Evolutionary conservation across 768 basidiomycete species (phyloP).

Genomic region (Phlebiopsis flavidoalba): DNA sequence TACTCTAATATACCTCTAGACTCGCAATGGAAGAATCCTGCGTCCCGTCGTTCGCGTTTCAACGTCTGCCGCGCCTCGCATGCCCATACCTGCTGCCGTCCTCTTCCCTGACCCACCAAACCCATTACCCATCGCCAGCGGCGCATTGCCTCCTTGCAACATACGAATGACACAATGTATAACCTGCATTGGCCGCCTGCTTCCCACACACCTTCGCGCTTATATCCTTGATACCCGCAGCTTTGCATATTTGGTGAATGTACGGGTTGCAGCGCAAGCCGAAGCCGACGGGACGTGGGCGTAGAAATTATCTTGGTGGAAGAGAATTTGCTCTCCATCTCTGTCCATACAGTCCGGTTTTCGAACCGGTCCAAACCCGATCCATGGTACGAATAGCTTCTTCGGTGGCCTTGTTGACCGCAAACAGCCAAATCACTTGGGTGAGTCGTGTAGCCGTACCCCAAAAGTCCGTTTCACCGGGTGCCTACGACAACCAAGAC

Average conservation of each 20-base stretch:
- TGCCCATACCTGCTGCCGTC: conserved; percentile 70
- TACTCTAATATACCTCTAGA: not conserved
- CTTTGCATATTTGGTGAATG: conserved; percentile 84
- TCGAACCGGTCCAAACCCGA: conserved; percentile 92
- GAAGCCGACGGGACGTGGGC: conserved; percentile 85
- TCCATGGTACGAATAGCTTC: conserved; percentile 87
- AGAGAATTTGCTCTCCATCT: conserved; percentile 81
- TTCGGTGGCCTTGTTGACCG: conserved; percentile 51
- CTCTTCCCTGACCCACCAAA: conserved; percentile 67
- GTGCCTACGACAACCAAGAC: conserved; percentile 74
- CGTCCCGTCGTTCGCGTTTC: conserved; percentile 76
- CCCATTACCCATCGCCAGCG: conserved; percentile 78
- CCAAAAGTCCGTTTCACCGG: conserved; percentile 78
- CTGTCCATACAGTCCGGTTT: conserved; percentile 90
- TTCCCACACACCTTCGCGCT: conserved; percentile 96
- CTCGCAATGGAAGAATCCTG: conserved; percentile 42
- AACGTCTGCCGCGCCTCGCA: conserved; percentile 62
- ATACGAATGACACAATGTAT: conserved; percentile 82
- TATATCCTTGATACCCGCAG: conserved; percentile 92
- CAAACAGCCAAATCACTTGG: conserved; percentile 27
- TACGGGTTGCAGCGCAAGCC: conserved; percentile 87
- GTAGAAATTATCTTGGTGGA: conserved; percentile 73
- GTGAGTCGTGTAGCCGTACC: conserved; percentile 43
- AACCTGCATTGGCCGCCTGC: conserved; percentile 79
- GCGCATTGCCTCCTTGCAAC: conserved; percentile 81